A percentile compares a stretch with the other conserved stretches of the same genome.
Evolutionary conservation across 805 yeast species (phyloP).

Genomic region (Wickerhamiella australiensis): DNA sequence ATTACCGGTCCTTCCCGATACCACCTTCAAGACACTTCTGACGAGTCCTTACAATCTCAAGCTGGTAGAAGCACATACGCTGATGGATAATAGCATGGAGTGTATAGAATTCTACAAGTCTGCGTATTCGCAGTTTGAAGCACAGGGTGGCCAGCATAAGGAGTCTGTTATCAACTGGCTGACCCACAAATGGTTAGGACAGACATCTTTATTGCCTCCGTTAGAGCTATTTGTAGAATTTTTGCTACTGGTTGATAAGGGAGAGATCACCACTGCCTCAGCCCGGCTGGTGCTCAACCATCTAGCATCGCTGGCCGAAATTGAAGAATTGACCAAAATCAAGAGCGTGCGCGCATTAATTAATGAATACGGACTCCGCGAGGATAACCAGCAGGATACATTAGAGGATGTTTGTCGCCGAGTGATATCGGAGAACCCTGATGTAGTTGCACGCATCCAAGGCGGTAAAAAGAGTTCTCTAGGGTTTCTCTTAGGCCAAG

Average conservation of each 20-base stretch:
- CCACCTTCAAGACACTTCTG: slow-evolving; percentile 36
- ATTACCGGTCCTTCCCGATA: slow-evolving; percentile 52
- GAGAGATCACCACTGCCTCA: slow-evolving; percentile 48
- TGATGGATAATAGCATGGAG: slow-evolving; percentile 38
- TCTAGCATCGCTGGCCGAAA: slow-evolving; percentile 25
- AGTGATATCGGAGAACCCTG: slow-evolving; percentile 37
- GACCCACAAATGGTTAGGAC: slow-evolving; percentile 67
- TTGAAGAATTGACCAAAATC: background rate
- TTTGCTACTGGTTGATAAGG: slow-evolving; percentile 36
- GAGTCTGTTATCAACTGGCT: slow-evolving; percentile 62
- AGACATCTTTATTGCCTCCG: slow-evolving; percentile 41
- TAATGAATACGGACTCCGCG: slow-evolving; percentile 8
- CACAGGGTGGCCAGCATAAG: slow-evolving; percentile 22
- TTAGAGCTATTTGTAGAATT: slow-evolving; percentile 42
- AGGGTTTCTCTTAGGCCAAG: slow-evolving; percentile 72
- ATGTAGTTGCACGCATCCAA: slow-evolving; percentile 44
- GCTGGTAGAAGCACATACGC: slow-evolving; percentile 62
- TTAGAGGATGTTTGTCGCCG: slow-evolving; percentile 36
- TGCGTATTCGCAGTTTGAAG: slow-evolving; percentile 29
- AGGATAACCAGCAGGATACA: slow-evolving; percentile 25
- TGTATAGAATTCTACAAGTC: slow-evolving; percentile 26
- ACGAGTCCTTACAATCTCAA: slow-evolving; percentile 43
- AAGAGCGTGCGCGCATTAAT: background rate
- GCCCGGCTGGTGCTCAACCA: slow-evolving; percentile 57
- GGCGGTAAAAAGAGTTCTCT: slow-evolving; percentile 53